phyloP scores from a whole-genome alignment of 768 basidiomycete genomes.

The Pleurotus pulmonarius region DNA sequence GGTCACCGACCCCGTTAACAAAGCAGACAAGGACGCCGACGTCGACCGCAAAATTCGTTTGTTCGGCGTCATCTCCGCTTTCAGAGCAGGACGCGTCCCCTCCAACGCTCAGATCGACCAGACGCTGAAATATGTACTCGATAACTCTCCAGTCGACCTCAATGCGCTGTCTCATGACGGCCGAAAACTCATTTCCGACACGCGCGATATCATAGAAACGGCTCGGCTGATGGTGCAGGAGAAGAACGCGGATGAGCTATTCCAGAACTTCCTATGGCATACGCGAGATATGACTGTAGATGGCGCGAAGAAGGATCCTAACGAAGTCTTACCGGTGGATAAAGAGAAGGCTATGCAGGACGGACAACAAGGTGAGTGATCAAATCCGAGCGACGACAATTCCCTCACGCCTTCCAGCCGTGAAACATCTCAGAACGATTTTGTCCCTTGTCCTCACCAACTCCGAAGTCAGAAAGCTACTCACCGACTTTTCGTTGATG shows the following conservation, averaged over 20 bases:
- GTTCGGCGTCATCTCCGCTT: conserved; percentile 78
- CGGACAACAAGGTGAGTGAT: conserved; percentile 49
- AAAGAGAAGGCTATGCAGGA: conserved; percentile 56
- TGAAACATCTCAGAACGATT: conserved; percentile 84
- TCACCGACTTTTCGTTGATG: conserved; percentile 72
- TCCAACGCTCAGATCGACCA: conserved; percentile 78
- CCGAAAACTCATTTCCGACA: conserved; percentile 69
- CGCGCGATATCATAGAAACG: conserved; percentile 78
- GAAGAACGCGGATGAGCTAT: conserved; percentile 88
- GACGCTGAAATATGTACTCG: conserved; percentile 63
- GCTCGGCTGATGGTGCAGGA: conserved; percentile 64
- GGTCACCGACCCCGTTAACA: conserved; percentile 68
- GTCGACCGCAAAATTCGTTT: conserved; percentile 83
- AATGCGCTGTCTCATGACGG: conserved; percentile 75
- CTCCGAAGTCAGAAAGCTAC: conserved; percentile 86
- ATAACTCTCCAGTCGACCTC: conserved; percentile 54
- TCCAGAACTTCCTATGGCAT: conserved; percentile 89
- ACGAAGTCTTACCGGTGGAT: conserved; percentile 39
- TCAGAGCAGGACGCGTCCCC: conserved; percentile 76
- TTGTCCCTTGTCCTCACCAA: conserved; percentile 87
- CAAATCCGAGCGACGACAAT: too few relatives aligned
- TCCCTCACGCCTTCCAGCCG: conserved; percentile 38
- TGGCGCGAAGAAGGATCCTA: conserved; percentile 23
- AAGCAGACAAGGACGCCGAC: conserved; percentile 59
- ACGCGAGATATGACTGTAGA: conserved; percentile 49